A percentile compares a stretch with the other conserved stretches of the same genome.
Evolutionary conservation across 805 yeast species (phyloP).

Genomic region (Cephaloascus fragrans): DNA sequence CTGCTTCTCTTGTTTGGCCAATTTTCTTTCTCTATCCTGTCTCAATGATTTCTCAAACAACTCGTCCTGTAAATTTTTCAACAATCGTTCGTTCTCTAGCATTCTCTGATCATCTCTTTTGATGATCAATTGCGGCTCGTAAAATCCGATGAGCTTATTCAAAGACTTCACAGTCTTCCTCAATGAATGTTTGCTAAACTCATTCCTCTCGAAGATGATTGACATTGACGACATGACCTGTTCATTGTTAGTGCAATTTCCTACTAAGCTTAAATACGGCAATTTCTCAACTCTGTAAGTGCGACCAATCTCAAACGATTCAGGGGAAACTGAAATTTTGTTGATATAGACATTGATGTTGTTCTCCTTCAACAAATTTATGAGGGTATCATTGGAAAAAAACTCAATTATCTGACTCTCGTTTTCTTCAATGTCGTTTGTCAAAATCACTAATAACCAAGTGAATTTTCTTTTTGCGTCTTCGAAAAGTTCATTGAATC

Average conservation of each 20-base stretch:
- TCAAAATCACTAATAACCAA: slow-evolving; percentile 24
- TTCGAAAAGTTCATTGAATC: slow-evolving; percentile 21
- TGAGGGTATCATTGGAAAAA: slow-evolving; percentile 7
- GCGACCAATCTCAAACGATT: slow-evolving; percentile 25
- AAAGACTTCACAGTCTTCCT: slow-evolving; percentile 17
- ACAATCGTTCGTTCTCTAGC: slow-evolving; percentile 24
- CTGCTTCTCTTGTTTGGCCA: slow-evolving; percentile 25
- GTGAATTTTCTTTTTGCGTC: slow-evolving; percentile 15
- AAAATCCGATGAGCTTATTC: slow-evolving; percentile 15
- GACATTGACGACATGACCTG: slow-evolving; percentile 28
- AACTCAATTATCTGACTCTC: slow-evolving; percentile 9
- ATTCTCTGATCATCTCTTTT: slow-evolving; percentile 28
- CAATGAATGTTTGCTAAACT: slow-evolving; percentile 2
- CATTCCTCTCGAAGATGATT: slow-evolving; percentile 17
- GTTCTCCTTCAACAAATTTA: slow-evolving; percentile 16
- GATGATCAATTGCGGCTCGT: slow-evolving; percentile 27
- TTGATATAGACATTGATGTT: slow-evolving; percentile 14
- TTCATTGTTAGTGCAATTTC: slow-evolving; percentile 25
- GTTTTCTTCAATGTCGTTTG: slow-evolving; percentile 15
- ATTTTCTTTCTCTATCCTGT: slow-evolving; percentile 45
- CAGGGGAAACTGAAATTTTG: slow-evolving; percentile 22
- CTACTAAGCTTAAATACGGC: slow-evolving; percentile 28
- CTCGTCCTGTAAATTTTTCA: slow-evolving; percentile 31
- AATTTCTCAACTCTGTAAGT: slow-evolving; percentile 17
- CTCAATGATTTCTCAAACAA: slow-evolving; percentile 30